Conservation (phyloP, 495 filamentous ascomycete species). For the Choiromyces venosus region DNA sequence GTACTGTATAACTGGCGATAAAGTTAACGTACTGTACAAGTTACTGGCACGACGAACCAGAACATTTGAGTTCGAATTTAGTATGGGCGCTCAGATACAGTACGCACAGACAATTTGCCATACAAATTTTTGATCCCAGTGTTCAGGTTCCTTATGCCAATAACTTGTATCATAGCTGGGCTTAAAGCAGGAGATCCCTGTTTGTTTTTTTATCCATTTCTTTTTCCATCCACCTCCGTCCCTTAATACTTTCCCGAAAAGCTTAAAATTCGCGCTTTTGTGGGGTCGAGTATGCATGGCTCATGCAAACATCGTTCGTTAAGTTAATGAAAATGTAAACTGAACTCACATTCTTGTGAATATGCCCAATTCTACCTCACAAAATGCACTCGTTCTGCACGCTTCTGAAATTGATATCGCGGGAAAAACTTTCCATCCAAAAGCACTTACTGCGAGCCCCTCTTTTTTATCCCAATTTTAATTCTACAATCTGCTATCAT, state of each 20-base stretch:
- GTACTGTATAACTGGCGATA: not conserved
- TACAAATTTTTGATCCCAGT: too few species aligned
- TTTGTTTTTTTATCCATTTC: not conserved
- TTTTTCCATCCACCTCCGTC: too few species aligned
- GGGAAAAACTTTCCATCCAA: not conserved
- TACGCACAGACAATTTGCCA: too few species aligned
- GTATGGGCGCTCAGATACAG: too few species aligned
- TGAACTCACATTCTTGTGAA: not conserved
- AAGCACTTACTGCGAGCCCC: not conserved
- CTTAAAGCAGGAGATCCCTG: not conserved
- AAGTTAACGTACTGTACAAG: too few species aligned
- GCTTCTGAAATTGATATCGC: not conserved
- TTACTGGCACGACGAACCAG: too few species aligned
- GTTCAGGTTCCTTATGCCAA: too few species aligned
- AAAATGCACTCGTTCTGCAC: not conserved
- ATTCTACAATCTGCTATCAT: not conserved
- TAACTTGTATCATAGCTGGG: too few species aligned
- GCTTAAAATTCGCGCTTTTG: not conserved
- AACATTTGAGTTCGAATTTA: too few species aligned
- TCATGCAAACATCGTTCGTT: not conserved
- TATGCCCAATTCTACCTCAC: not conserved
- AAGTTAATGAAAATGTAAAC: not conserved
- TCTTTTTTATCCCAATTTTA: too few species aligned
- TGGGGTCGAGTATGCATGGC: not conserved
- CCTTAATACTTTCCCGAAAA: not conserved